Conservation (phyloP, 1,284 basidiomycete species). For the Ustilago nuda region DNA sequence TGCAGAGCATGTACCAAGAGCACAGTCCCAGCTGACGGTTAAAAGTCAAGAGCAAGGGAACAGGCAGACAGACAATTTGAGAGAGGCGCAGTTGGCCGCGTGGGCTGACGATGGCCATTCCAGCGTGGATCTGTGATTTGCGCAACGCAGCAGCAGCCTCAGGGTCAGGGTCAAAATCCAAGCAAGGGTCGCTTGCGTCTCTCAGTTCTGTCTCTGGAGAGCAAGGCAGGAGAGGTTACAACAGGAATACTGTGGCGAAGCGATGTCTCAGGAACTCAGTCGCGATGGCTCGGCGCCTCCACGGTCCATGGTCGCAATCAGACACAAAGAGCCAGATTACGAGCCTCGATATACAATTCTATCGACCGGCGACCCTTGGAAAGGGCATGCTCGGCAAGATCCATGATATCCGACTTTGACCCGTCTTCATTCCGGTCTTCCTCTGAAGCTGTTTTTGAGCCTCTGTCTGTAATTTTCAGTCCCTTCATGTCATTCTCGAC, state of each 20-base stretch:
- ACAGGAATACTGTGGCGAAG: neutral
- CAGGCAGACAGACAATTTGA: neutral
- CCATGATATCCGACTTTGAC: neutral
- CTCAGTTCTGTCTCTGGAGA: neutral
- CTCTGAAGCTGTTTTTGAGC: neutral
- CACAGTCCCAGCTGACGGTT: constrained; percentile 1
- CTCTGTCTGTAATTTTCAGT: neutral
- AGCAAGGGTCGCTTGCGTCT: neutral
- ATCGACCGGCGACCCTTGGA: neutral
- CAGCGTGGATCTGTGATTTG: neutral
- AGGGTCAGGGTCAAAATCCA: constrained; percentile 2
- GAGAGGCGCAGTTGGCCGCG: constrained; percentile 6
- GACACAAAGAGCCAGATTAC: neutral
- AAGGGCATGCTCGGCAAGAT: neutral
- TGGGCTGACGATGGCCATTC: constrained; percentile 8
- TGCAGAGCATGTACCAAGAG: neutral
- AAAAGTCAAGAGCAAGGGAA: neutral
- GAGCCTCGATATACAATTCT: neutral
- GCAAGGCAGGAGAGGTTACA: neutral
- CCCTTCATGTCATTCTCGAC: neutral
- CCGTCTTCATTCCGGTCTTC: neutral
- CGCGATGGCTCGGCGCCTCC: neutral
- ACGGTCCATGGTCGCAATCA: constrained; percentile 27
- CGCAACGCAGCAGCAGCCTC: neutral
- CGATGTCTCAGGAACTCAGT: neutral